A percentile compares a stretch with the other conserved stretches of the same genome.
phyloP scores from a whole-genome alignment of 805 yeast genomes.

The Wickerhamomyces silvicola region DNA sequence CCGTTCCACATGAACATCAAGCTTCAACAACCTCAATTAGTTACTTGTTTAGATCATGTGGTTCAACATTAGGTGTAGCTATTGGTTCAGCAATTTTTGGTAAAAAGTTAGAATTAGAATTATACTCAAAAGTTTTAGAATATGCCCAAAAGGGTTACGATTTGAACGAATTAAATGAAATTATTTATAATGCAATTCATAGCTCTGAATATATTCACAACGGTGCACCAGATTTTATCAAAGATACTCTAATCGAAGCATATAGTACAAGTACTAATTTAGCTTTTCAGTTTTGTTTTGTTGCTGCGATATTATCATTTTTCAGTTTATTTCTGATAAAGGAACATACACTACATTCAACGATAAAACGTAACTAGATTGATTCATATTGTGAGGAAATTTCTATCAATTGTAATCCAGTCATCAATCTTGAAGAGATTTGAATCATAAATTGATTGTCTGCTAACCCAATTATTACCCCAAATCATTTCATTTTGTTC shows the following conservation, averaged over 20 bases:
- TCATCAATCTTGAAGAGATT: conserved; percentile 1
- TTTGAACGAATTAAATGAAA: conserved; percentile 29
- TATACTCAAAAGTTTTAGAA: conserved; percentile 26
- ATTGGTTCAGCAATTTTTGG: conserved; percentile 60
- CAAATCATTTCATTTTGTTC: not conserved
- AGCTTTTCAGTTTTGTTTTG: conserved; percentile 41
- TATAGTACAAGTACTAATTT: conserved; percentile 48
- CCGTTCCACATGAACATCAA: conserved; percentile 61
- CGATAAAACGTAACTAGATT: conserved; percentile 34
- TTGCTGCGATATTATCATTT: conserved; percentile 33
- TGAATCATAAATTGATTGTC: not conserved
- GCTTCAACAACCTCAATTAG: conserved; percentile 63
- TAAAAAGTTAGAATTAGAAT: conserved; percentile 27
- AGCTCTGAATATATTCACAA: conserved; percentile 47
- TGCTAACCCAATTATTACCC: conserved; percentile 1
- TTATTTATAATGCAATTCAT: conserved; percentile 48
- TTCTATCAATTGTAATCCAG: not conserved
- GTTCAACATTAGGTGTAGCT: conserved; percentile 60
- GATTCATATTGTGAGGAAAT: conserved; percentile 24
- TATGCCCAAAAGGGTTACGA: conserved; percentile 31
- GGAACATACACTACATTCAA: conserved; percentile 52
- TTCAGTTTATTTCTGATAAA: conserved; percentile 40
- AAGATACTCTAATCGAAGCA: conserved; percentile 38
- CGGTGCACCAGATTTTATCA: conserved; percentile 48
- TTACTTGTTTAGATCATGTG: conserved; percentile 60